Evolutionary conservation across 208 protist species (phyloP).

Genomic region (Porcisia deanei): DNA sequence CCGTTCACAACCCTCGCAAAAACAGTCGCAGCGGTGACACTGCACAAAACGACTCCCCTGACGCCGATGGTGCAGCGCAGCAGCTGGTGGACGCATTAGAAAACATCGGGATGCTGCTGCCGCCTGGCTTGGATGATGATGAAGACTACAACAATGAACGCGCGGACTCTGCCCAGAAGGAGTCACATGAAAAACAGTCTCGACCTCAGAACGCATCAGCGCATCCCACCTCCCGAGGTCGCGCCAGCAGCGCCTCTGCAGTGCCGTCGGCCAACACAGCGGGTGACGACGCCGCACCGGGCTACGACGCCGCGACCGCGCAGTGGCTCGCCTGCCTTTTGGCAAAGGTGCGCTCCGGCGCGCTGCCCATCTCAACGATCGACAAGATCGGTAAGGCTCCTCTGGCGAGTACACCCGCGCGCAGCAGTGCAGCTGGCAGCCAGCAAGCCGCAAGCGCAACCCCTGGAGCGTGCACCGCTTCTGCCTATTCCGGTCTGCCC

Average conservation of each 20-base stretch:
- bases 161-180: slow-evolving; percentile 21
- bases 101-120: slow-evolving; percentile 34
- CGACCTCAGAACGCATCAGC: background rate
- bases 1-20: background rate
- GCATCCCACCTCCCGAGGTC: background rate
- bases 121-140: slow-evolving; percentile 51
- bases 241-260: background rate
- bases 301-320: slow-evolving; percentile 23
- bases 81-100: slow-evolving; percentile 13
- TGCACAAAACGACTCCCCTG: background rate
- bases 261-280: background rate
- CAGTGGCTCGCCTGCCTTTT: slow-evolving; percentile 37
- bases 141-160: slow-evolving; percentile 56
- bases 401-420: background rate
- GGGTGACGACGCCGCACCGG: slow-evolving; percentile 7
- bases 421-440: background rate
- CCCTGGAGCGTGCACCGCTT: background rate
- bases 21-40: background rate
- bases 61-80: background rate
- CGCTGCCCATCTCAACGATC: slow-evolving; percentile 45
- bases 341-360: slow-evolving; percentile 49
- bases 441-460: background rate
- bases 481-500: background rate
- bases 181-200: slow-evolving; percentile 1
- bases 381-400: slow-evolving; percentile 27